Evolutionary conservation across 2,329 filamentous ascomycete genomes (phyloP).

Genomic region (Aspergillus flavus): DNA sequence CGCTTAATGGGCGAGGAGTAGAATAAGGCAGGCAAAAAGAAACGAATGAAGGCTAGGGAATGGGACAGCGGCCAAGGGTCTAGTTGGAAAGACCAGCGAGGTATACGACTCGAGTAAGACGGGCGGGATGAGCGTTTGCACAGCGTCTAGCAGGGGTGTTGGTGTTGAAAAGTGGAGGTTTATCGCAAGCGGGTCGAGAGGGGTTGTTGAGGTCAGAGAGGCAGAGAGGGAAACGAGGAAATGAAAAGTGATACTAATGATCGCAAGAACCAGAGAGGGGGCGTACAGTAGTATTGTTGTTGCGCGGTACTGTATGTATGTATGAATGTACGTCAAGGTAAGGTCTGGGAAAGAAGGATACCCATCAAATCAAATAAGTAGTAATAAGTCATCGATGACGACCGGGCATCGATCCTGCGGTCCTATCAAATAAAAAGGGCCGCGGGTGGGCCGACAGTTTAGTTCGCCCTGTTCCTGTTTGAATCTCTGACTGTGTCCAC

Average conservation of each 20-base stretch:
- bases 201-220: constrained; percentile 22
- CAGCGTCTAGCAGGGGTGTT: constrained; percentile 24
- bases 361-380: constrained; percentile 17
- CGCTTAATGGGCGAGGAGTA: neutral
- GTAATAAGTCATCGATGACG: constrained; percentile 10
- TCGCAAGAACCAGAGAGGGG: constrained; percentile 3
- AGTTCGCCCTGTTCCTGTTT: constrained; percentile 14
- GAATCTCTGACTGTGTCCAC: neutral
- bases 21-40: neutral
- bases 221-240: constrained; percentile 14
- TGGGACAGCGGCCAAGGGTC: neutral
- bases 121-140: constrained; percentile 13
- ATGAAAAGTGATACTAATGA: constrained; percentile 9
- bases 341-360: constrained; percentile 11
- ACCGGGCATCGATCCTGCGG: constrained; percentile 16
- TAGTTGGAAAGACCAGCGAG: neutral
- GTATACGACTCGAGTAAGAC: constrained; percentile 2
- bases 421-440: constrained; percentile 22
- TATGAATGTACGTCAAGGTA: constrained; percentile 1
- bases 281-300: constrained; percentile 3
- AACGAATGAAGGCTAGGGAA: neutral
- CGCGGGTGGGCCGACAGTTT: constrained; percentile 18
- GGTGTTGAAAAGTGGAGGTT: constrained; percentile 5
- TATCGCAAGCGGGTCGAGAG: constrained; percentile 25
- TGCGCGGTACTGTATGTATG: constrained; percentile 5